These are phyloP conservation scores for Mortierella claussenii DNA, from an alignment of 192 early-diverging fungal species.

Conservation along the genomic window DNA sequence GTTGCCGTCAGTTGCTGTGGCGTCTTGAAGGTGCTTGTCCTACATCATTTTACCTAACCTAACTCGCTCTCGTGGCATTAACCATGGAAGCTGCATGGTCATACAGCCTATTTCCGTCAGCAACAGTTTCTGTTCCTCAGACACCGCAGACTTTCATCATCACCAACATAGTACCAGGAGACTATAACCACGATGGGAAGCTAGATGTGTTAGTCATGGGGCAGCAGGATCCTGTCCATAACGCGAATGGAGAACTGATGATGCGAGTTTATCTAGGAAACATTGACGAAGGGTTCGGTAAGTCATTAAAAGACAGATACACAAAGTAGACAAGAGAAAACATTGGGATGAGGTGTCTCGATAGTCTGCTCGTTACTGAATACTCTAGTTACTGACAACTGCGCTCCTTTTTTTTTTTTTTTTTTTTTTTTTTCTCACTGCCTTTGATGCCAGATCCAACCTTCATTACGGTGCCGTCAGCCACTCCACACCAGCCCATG, in stretches of 20 bases:
- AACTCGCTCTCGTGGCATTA: too few species aligned
- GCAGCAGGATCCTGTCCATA: constrained; percentile 42
- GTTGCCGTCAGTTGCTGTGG: too few species aligned
- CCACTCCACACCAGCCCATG: constrained; percentile 66
- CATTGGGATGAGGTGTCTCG: too few species aligned
- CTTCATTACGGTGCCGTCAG: constrained; percentile 52
- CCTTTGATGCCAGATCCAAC: too few species aligned
- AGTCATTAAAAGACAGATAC: not conserved
- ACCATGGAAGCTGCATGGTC: constrained; percentile 34
- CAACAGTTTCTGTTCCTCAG: constrained; percentile 58
- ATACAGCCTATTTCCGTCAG: constrained; percentile 57
- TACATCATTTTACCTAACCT: too few species aligned
- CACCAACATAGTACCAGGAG: constrained; percentile 84
- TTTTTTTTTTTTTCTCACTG: too few species aligned
- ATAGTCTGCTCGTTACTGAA: too few species aligned
- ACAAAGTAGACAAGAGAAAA: not conserved
- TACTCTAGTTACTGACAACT: too few species aligned
- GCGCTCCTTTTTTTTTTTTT: too few species aligned
- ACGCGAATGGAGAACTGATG: constrained; percentile 55
- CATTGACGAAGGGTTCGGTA: constrained; percentile 70
- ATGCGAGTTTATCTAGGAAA: constrained; percentile 84
- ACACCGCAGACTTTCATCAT: constrained; percentile 56
- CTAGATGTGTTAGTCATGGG: constrained; percentile 88
- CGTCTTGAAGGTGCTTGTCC: too few species aligned
- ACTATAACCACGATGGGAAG: constrained; percentile 91